Evolutionary conservation across 495 filamentous ascomycete genomes (phyloP).

Genomic region (Neurospora sp.): DNA sequence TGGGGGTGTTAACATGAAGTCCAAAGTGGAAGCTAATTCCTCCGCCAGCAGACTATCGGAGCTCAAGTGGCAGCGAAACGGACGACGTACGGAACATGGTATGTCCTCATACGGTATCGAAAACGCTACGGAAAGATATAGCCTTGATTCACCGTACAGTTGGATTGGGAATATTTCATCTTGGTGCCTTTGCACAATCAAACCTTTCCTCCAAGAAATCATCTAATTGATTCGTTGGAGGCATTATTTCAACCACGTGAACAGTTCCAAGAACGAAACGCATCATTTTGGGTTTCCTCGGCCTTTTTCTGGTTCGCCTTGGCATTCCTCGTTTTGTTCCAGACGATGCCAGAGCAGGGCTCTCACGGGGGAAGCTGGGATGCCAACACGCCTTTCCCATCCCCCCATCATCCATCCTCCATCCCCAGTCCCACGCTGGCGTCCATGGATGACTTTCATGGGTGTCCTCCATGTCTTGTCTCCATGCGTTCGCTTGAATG

Average conservation of each 20-base stretch:
- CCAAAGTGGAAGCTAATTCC: not conserved
- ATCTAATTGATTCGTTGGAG: not conserved
- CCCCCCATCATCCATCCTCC: constrained; percentile 1
- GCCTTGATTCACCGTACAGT: not conserved
- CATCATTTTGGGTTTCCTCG: not conserved
- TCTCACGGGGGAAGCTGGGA: not conserved
- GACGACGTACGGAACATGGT: not conserved
- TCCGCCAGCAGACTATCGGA: not conserved
- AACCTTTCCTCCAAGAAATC: not conserved
- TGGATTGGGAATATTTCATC: not conserved
- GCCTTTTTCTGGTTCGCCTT: not conserved
- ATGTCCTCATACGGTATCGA: not conserved
- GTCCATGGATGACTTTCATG: constrained; percentile 13
- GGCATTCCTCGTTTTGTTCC: not conserved
- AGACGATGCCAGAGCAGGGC: not conserved
- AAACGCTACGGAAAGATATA: not conserved
- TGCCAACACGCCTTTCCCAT: constrained; percentile 4
- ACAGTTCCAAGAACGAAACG: not conserved
- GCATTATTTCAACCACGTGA: not conserved
- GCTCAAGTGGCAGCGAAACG: not conserved
- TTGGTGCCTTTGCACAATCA: not conserved
- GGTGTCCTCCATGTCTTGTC: constrained; percentile 15
- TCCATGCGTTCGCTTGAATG: constrained; percentile 8
- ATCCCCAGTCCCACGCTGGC: constrained; percentile 6
- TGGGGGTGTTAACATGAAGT: not conserved